These are phyloP conservation scores for Penicillium atrosanguineum DNA, from an alignment of 495 filamentous ascomycete species.

Conservation along the genomic window DNA sequence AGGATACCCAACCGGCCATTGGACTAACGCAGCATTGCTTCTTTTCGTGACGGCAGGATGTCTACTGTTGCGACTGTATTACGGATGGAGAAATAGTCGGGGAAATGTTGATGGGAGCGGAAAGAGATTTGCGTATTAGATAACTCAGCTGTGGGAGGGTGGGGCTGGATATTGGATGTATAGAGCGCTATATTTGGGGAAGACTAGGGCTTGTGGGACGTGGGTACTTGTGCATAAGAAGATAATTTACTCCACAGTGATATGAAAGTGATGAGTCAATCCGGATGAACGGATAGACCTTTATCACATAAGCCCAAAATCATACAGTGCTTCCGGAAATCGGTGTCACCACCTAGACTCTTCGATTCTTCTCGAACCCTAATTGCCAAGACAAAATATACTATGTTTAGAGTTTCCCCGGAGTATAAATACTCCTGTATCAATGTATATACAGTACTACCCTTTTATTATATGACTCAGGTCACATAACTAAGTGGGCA, in stretches of 20 bases:
- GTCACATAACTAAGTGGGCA: no score
- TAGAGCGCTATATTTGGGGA: not conserved
- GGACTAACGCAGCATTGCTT: conserved; percentile 51
- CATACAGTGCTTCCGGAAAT: no score
- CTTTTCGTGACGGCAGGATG: conserved; percentile 37
- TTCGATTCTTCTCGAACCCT: no score
- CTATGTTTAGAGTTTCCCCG: no score
- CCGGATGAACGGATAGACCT: no score
- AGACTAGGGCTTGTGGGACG: not conserved
- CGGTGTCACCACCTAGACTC: no score
- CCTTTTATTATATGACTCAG: no score
- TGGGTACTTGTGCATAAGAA: not conserved
- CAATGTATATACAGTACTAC: no score
- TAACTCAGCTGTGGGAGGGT: not conserved
- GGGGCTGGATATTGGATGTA: not conserved
- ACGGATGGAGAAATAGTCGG: conserved; percentile 34
- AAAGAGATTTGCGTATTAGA: conserved; percentile 35
- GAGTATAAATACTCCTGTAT: no score
- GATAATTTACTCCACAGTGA: not conserved
- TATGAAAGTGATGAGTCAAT: not conserved
- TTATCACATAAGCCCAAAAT: no score
- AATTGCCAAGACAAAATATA: no score
- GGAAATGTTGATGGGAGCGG: conserved; percentile 16
- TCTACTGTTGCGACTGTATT: conserved; percentile 37
- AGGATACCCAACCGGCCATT: conserved; percentile 68